Evolutionary conservation across 2,329 filamentous ascomycete genomes (phyloP).

Genomic region (Botrytis sinoallii): DNA sequence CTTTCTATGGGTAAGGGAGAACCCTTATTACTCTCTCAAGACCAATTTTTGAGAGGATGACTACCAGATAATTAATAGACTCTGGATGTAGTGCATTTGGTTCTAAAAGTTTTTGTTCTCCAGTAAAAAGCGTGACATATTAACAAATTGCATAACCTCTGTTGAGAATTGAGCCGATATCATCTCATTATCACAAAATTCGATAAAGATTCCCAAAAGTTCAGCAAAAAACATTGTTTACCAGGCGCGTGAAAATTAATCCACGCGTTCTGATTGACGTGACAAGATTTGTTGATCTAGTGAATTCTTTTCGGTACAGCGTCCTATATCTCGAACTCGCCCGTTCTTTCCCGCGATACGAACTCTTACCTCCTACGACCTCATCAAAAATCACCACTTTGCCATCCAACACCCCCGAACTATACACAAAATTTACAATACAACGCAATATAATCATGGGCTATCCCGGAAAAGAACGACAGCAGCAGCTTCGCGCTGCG

Average conservation of each 20-base stretch:
- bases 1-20: rapidly evolving
- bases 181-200: not conserved
- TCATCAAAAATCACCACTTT: not conserved
- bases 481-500: not conserved
- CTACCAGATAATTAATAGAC: not conserved
- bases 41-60: rapidly evolving
- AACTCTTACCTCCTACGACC: not conserved
- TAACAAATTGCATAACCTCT: not conserved
- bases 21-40: not conserved
- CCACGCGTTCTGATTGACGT: not conserved
- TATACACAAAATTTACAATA: not conserved
- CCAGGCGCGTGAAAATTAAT: not conserved
- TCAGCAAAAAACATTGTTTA: not conserved
- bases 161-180: not conserved
- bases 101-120: not conserved
- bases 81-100: not conserved
- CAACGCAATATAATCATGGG: not conserved
- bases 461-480: no score
- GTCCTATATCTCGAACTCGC: not conserved
- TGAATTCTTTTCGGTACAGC: not conserved
- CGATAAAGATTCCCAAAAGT: not conserved
- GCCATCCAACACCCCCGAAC: not conserved
- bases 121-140: rapidly evolving
- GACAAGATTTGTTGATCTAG: not conserved
- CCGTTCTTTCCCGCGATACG: not conserved